These are phyloP conservation scores for Laguncularia racemosa DNA, from an alignment of 345 rosid genomes.

Conservation along the genomic window DNA sequence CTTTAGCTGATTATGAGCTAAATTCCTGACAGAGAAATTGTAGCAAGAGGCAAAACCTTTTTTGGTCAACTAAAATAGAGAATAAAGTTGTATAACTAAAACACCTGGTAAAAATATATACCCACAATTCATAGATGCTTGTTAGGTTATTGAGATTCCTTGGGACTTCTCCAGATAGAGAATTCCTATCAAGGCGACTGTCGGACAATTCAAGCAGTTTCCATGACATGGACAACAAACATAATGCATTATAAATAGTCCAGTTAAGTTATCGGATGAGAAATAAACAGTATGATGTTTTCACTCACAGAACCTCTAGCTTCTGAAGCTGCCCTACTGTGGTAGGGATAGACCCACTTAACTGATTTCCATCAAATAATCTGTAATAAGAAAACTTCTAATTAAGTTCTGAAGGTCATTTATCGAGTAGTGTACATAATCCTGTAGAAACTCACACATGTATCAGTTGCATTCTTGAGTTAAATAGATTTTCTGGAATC, in stretches of 20 bases:
- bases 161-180: slow-evolving; percentile 52
- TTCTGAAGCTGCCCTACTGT: slow-evolving; percentile 64
- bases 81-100: not conserved
- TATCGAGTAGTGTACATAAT: not conserved
- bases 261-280: not conserved
- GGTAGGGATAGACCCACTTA: slow-evolving; percentile 62
- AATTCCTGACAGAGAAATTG: slow-evolving; percentile 41
- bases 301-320: slow-evolving; percentile 97
- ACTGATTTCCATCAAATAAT: slow-evolving; percentile 68
- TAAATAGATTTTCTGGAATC: slow-evolving; percentile 59
- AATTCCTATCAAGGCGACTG: slow-evolving; percentile 98
- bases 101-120: slow-evolving; percentile 3
- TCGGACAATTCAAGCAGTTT: slow-evolving; percentile 16
- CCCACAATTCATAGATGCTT: slow-evolving; percentile 68
- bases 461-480: slow-evolving; percentile 65
- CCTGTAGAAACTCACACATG: slow-evolving; percentile 62
- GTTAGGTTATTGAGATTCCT: slow-evolving; percentile 68
- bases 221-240: not conserved
- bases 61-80: not conserved
- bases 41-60: not conserved
- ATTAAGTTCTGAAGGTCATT: slow-evolving; percentile 1
- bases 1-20: slow-evolving; percentile 65
- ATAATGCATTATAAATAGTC: not conserved
- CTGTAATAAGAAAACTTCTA: slow-evolving; percentile 24
- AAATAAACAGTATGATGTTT: slow-evolving; percentile 1